A percentile compares a stretch with the other conserved stretches of the same genome.
Conservation (phyloP, 2,329 filamentous ascomycete genomes). For the Elsinoe fawcettii region DNA sequence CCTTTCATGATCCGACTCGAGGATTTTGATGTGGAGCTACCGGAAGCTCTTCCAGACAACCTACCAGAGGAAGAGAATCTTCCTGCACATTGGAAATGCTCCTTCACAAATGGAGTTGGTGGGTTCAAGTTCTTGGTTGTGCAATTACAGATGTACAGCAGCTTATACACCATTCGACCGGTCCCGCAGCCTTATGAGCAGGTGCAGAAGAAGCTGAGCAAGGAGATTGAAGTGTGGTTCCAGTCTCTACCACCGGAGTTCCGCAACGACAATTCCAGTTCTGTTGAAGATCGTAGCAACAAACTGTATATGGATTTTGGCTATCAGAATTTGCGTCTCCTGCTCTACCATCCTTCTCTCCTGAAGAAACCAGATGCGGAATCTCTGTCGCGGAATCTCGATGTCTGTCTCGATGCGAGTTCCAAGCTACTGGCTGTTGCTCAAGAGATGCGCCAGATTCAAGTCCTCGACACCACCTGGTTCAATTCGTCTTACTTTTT, state of each 20-base stretch:
- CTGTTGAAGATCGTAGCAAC: constrained; percentile 42
- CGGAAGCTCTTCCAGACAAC: constrained; percentile 63
- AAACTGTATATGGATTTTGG: constrained; percentile 43
- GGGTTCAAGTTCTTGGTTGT: constrained; percentile 58
- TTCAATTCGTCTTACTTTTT: constrained; percentile 65
- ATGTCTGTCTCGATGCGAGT: constrained; percentile 58
- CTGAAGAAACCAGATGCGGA: constrained; percentile 48
- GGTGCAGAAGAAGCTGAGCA: constrained; percentile 58
- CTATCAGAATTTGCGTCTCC: constrained; percentile 42
- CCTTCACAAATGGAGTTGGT: constrained; percentile 58
- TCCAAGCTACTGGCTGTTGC: constrained; percentile 56
- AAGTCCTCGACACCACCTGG: constrained; percentile 70
- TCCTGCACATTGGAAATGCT: constrained; percentile 48
- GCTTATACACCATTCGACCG: constrained; percentile 63
- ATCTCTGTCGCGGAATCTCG: constrained; percentile 48
- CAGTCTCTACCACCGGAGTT: constrained; percentile 57
- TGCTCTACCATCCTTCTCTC: constrained; percentile 47
- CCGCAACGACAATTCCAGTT: constrained; percentile 38
- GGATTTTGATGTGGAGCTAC: constrained; percentile 73
- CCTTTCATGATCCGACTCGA: constrained; percentile 67
- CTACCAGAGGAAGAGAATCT: constrained; percentile 51
- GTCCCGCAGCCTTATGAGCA: constrained; percentile 56
- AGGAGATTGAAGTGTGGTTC: constrained; percentile 55
- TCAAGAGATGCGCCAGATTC: constrained; percentile 52
- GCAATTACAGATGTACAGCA: constrained; percentile 66